phyloP scores from a whole-genome alignment of 1,284 basidiomycete genomes.

The Leccinum subrobustum region DNA sequence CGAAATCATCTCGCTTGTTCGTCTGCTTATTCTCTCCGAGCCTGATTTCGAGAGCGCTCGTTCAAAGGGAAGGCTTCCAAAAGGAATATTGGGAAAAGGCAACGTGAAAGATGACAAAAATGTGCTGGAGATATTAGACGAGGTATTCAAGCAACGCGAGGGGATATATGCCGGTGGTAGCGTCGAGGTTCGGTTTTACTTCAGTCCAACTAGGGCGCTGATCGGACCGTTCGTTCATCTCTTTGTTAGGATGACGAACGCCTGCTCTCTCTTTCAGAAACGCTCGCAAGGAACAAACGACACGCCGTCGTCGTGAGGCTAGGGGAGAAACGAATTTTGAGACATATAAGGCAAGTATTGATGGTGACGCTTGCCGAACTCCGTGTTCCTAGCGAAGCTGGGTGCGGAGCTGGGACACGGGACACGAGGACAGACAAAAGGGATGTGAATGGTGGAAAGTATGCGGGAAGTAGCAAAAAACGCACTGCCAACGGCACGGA shows the following conservation, averaged over 20 bases:
- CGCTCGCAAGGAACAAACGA: constrained; percentile 47
- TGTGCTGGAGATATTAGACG: constrained; percentile 45
- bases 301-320: constrained; percentile 74
- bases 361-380: constrained; percentile 11
- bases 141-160: constrained; percentile 52
- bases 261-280: constrained; percentile 35
- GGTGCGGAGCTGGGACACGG: neutral
- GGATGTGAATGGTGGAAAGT: neutral
- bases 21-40: constrained; percentile 61
- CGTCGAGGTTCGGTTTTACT: constrained; percentile 17
- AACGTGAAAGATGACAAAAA: constrained; percentile 41
- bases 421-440: neutral
- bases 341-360: constrained; percentile 36
- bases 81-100: constrained; percentile 45
- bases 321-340: constrained; percentile 78
- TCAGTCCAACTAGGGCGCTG: neutral
- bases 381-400: neutral
- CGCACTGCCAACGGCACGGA: constrained; percentile 9
- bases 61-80: constrained; percentile 78
- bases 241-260: constrained; percentile 50
- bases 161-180: constrained; percentile 45
- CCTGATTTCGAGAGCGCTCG: constrained; percentile 66
- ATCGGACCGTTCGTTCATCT: neutral
- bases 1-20: constrained; percentile 71
- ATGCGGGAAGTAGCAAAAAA: constrained; percentile 12